These are phyloP conservation scores for Picochlorum costavermella DNA, from an alignment of 139 green algal genomes.

Conservation along the genomic window DNA sequence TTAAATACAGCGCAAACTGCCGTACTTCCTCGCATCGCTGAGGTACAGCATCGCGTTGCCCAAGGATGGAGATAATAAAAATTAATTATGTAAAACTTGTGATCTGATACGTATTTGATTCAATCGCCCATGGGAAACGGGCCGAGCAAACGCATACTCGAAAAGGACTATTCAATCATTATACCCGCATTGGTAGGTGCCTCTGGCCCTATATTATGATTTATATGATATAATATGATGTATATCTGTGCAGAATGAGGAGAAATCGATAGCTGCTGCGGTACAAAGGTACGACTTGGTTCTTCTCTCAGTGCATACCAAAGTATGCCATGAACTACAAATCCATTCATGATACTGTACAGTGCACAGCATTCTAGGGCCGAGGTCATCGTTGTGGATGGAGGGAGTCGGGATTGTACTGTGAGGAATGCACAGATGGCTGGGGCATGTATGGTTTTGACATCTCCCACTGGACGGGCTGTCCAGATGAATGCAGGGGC, in stretches of 20 bases:
- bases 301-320: background rate
- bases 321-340: background rate
- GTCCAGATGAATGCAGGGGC: slow-evolving; percentile 50
- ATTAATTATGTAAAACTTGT: slow-evolving; percentile 1
- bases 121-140: background rate
- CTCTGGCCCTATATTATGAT: too few relatives aligned
- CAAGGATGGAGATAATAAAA: slow-evolving; percentile 8
- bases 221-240: background rate
- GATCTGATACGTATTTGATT: slow-evolving; percentile 1
- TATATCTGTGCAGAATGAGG: slow-evolving; percentile 11
- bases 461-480: slow-evolving; percentile 22
- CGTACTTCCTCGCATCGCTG: slow-evolving; percentile 75
- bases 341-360: background rate
- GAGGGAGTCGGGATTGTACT: slow-evolving; percentile 49
- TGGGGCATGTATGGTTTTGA: slow-evolving; percentile 28
- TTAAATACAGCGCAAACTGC: slow-evolving; percentile 76
- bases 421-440: slow-evolving; percentile 8
- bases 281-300: background rate
- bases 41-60: slow-evolving; percentile 6
- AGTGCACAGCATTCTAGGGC: background rate
- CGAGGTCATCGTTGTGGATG: slow-evolving; percentile 55
- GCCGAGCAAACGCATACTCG: background rate
- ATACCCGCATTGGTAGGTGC: slow-evolving; percentile 16
- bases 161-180: slow-evolving; percentile 5
- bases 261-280: slow-evolving; percentile 5